phyloP scores from a whole-genome alignment of 805 yeast species.

The Candida lessepsii region DNA sequence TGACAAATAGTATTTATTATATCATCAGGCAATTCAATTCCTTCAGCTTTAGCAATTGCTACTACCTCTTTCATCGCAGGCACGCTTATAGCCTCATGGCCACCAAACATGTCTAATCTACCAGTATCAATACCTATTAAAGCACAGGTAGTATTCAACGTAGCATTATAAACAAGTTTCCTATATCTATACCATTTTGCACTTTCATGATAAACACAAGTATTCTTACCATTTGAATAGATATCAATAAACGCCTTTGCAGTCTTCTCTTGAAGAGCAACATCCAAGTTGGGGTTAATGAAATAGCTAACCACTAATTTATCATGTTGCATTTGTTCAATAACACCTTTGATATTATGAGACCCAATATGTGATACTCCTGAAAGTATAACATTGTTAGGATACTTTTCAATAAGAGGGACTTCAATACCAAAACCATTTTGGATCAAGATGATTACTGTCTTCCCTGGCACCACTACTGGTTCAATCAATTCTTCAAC shows the following conservation, averaged over 20 bases:
- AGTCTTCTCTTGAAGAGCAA: conserved; percentile 19
- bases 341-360: conserved; percentile 24
- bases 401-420: conserved; percentile 15
- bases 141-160: conserved; percentile 54
- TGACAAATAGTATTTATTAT: conserved; percentile 52
- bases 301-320: conserved; percentile 27
- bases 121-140: conserved; percentile 29
- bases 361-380: conserved; percentile 36
- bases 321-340: conserved; percentile 28
- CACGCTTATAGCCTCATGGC: conserved; percentile 26
- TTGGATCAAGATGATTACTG: conserved; percentile 23
- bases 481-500: conserved; percentile 19
- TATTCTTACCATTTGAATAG: conserved; percentile 24
- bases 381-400: conserved; percentile 25
- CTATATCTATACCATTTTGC: conserved; percentile 48
- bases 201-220: conserved; percentile 20
- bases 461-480: conserved; percentile 12
- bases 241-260: conserved; percentile 22
- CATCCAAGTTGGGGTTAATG: conserved; percentile 24
- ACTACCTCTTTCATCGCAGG: conserved; percentile 74
- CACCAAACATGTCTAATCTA: conserved; percentile 32
- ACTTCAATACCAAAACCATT: conserved; percentile 24
- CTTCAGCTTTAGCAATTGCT: conserved; percentile 68
- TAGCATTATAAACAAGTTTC: conserved; percentile 68
- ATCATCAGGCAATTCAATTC: conserved; percentile 50